Base-by-base conservation (phyloP, 2,329 filamentous ascomycete genomes). In the Orbilia blumenaviensis region DNA sequence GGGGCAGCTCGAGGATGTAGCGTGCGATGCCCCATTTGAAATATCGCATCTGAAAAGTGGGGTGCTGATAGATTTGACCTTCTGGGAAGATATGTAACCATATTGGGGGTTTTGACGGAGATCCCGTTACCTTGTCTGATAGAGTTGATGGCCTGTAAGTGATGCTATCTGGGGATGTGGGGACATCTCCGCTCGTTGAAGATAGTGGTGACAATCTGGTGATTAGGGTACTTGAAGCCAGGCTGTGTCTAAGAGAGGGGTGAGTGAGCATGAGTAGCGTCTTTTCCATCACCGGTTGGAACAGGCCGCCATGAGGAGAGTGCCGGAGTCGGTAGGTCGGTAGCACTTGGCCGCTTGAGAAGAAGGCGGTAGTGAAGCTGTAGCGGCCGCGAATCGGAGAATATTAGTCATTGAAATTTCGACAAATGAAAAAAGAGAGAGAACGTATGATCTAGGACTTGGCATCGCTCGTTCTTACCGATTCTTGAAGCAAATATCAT, bases 81-180 rank as follows among this genome's bases (percentile, higher is more conserved):
- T 99, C 95, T 10, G 95, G 95, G 83, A 98, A 98, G 66, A 98
- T 91, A 83, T 99, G 95, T 2, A 99, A 86, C 95, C 95, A 99
- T 48, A 89, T 88, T 92, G 87, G 50, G 88, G 89, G 80, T 93
- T 58, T 48, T 60, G 69, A n/a, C 50, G n/a, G 66, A 90, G 78
- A 84, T 86, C 1, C 88, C 83, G 82, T 91, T 94, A 54, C 89
- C 87, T 1, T 92, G 21, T 38, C 27, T 29, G 48, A 25, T 34
- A 27, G 18, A 54, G 61, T 5, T 12, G 41, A 46, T 29, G 58
- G 23, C 23, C 29, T 41, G 54, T 25, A 60, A 42, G 5, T 54
- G 36, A 25, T 61, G 38, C 36, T 46, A 44, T 42, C 56, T 38
- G 52, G 29, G 52, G 32, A 56, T 29, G 56, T 29, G 38, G 67